phyloP scores from a whole-genome alignment of 352 stramenopile species.

The Phytophthora palmivora region DNA sequence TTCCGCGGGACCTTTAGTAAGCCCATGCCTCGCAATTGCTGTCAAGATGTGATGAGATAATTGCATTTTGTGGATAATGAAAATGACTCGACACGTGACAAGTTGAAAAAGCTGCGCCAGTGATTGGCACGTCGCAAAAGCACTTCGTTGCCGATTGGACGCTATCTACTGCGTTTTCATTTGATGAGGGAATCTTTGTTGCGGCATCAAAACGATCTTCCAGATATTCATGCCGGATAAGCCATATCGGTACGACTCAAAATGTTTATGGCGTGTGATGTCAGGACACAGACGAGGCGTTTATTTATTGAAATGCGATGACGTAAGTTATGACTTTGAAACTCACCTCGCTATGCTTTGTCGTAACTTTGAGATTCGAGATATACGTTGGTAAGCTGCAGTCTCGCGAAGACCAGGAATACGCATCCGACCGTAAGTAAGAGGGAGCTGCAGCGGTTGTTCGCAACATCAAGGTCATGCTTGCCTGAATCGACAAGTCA shows the following conservation, averaged over 20 bases:
- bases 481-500: no score
- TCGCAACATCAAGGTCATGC: conserved; percentile 14
- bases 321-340: conserved; percentile 14
- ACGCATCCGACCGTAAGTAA: conserved; percentile 12
- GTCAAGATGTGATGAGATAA: no score
- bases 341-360: conserved; percentile 6
- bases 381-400: conserved; percentile 17
- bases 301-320: no score
- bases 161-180: conserved; percentile 22
- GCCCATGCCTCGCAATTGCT: conserved; percentile 31
- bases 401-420: not conserved
- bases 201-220: conserved; percentile 32
- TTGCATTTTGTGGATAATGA: conserved; percentile 29
- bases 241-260: conserved; percentile 27
- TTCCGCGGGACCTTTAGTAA: conserved; percentile 27
- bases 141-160: conserved; percentile 12
- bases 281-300: no score
- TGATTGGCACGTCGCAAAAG: conserved; percentile 16
- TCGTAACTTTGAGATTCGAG: conserved; percentile 25
- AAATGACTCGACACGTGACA: conserved; percentile 1
- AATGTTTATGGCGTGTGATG: conserved; percentile 26
- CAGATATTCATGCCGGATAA: conserved; percentile 41
- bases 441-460: no score
- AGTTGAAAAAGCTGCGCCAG: conserved; percentile 29
- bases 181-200: conserved; percentile 41